Evolutionary conservation across 129 eudicot species (phyloP), one percentile per base, ranked within the genome.

Genomic region (Kitagawia praeruptora): DNA sequence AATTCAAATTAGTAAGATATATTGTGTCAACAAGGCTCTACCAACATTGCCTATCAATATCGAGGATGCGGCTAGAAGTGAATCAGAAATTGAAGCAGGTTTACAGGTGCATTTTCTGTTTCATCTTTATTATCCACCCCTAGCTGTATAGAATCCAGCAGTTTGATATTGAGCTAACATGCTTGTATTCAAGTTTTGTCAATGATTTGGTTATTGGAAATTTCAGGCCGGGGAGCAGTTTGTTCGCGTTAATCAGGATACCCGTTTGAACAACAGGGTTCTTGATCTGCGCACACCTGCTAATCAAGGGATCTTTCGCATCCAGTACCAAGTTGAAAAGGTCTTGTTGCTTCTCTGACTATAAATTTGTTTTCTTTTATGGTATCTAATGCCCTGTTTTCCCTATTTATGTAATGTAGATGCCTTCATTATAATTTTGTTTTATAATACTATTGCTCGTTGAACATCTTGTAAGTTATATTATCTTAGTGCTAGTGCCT

Each of bases 61-160:
- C 21, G 98, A 93, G 81, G 98, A 93, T 85, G 98, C 98, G 66
- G 89, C 98, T 16, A 88, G 98, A 77, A 91, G 97, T 81, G 98
- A 93, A 39, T 81, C 56, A 37, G 98, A 93, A 77, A 91, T 93
- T 10, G 97, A 88, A 70, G 84, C 75, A 38, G 90, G 89, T 58
- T 81, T 84, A 83, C 79, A 93, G 96, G 98, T 89, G 83, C 40
- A 63, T 31, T 77, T 40, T 27, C 6, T 31, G 9, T n/a, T 46
- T 31, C 49, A 76, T 34, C 47, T 51, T 19, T 37, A 34, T 38
- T 8, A 41, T 63, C 34, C 10, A 31, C 44, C 42, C 23, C 46
- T 70, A 2, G 41, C 21, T 78, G 49, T 18, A 78, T 42, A 78
- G 34, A 15, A 64, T 11, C 40, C 21, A 64, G 21, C 75, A 78